Evolutionary conservation across 257 asterid genomes (phyloP).

Genomic region (Misopates orontium): DNA sequence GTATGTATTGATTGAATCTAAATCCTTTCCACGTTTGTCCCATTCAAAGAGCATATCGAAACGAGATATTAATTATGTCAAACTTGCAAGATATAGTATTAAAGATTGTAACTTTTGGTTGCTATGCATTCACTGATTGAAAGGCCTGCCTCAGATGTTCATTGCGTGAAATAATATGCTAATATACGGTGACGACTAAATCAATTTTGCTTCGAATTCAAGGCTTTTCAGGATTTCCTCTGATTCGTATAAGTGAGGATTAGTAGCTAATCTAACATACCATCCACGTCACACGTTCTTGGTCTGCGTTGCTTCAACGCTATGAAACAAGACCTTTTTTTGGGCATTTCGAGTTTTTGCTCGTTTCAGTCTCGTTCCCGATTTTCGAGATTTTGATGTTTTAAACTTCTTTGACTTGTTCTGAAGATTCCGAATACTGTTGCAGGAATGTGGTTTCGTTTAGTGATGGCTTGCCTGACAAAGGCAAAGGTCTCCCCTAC

Average conservation of each 20-base stretch:
- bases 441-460: conserved; percentile 85
- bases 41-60: not conserved
- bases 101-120: too few relatives aligned
- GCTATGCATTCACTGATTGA: too few relatives aligned
- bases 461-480: conserved; percentile 76
- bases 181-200: not conserved
- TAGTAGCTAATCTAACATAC: not conserved
- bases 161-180: not conserved
- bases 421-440: conserved; percentile 1
- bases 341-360: not conserved
- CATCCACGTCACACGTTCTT: not conserved
- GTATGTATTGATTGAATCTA: conserved; percentile 42
- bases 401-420: not conserved
- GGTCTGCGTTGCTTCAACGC: not conserved
- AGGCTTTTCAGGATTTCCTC: not conserved
- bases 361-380: not conserved
- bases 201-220: not conserved
- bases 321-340: not conserved
- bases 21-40: not conserved
- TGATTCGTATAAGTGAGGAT: not conserved
- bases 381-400: not conserved
- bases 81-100: too few relatives aligned
- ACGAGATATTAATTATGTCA: not conserved
- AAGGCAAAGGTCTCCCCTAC: conserved; percentile 78
- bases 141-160: too few relatives aligned